Base-by-base conservation (phyloP, 2,329 filamentous ascomycete genomes). In the Neodidymelliopsis sp. region DNA sequence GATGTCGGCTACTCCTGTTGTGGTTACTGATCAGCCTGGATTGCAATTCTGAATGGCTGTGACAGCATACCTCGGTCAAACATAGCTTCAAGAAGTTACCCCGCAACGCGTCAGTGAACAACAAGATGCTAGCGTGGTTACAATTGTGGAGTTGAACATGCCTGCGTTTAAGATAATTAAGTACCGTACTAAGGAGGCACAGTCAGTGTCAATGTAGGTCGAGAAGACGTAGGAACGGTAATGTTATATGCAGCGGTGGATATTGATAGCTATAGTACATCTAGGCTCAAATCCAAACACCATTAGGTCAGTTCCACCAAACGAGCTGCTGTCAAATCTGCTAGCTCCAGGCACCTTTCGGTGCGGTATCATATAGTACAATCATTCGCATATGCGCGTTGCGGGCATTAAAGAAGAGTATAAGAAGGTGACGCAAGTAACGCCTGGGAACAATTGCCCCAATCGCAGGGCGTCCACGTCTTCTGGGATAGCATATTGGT, bases 321-420 rank as follows among this genome's bases (percentile, higher is more conserved):
- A 9, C 29, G 23, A 44, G 39, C 34, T 40, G 33, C 35, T 39
- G 31, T 30, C 20, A 41, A 41, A 41, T n/a, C 44, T 4, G 31
- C 27, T 22, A 36, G 31, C 45, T 37, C 45, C 37, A 41, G 28
- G 45, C 45, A 42, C 31, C 29, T 18, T 22, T 28, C n/a, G 33
- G 18, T 50, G 39, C 48, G 46, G 49, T 56, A 56, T 56, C 42
- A 46, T 57, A 57, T 48, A 49, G 19, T 49, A 53, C 49, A 54
- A 19, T 43, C 34, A 22, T 54, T 52, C 45, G 51, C 49, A 41
- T 50, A 31, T 47, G 49, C 44, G 48, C 51, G 51, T 56, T 48
- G 41, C 48, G 35, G 54, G 40, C 51, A 53, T 57, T 42, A 54
- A 44, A 39, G 27, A 28, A 22, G 9, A 13, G 27, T 36, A 37